Conservation (phyloP, 768 basidiomycete genomes). For the Mycena latifolia region DNA sequence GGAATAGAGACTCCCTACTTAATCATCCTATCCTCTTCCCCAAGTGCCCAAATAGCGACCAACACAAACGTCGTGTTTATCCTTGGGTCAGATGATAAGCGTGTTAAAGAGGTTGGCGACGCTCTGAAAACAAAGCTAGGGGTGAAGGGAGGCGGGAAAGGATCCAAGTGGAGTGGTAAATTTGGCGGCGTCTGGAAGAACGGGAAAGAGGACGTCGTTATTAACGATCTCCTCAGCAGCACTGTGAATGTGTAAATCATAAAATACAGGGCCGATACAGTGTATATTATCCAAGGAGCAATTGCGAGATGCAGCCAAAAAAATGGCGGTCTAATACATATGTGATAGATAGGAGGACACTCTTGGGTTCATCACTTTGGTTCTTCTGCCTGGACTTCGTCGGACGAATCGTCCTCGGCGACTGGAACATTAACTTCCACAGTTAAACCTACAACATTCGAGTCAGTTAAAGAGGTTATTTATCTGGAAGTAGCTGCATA, state of each 20-base stretch:
- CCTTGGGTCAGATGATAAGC: constrained; percentile 69
- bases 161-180: constrained; percentile 82
- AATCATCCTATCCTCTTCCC: constrained; percentile 72
- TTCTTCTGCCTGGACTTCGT: constrained; percentile 29
- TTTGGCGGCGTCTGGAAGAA: constrained; percentile 73
- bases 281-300: background rate
- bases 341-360: background rate
- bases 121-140: constrained; percentile 66
- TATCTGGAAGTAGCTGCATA: background rate
- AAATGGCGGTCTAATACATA: background rate
- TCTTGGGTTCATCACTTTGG: constrained; percentile 25
- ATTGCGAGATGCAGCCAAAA: constrained; percentile 1
- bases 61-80: constrained; percentile 70
- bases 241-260: constrained; percentile 18
- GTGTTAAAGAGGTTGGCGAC: constrained; percentile 71
- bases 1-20: constrained; percentile 51
- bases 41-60: constrained; percentile 63
- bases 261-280: constrained; percentile 13
- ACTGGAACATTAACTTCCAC: constrained; percentile 26
- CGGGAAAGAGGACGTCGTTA: constrained; percentile 52
- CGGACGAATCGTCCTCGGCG: constrained; percentile 24
- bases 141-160: constrained; percentile 86
- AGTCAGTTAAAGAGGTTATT: background rate
- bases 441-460: background rate
- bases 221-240: constrained; percentile 54